Base-by-base conservation (phyloP, 2,329 filamentous ascomycete genomes). In the Alternaria brassicicola region DNA sequence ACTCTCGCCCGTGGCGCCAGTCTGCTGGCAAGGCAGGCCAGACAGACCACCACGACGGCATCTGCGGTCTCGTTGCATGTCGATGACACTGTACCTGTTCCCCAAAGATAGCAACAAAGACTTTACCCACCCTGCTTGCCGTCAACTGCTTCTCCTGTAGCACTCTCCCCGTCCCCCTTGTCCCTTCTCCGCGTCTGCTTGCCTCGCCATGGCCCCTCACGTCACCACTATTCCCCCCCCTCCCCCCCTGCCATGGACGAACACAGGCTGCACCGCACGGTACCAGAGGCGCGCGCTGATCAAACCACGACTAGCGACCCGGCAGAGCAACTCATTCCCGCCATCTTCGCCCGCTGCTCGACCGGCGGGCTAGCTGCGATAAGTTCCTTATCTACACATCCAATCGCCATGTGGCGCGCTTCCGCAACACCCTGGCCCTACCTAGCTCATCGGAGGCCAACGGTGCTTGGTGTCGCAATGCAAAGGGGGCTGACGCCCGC, bases 281-380 rank as follows among this genome's bases (percentile, higher is more conserved):
- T 52, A 12, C 36, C 33, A 47, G 56, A 52, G 59, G 55, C 60
- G 65, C 62, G 63, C 58, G 70, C 52, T 70, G 70, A 72, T 75
- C 71, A 73, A 71, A 67, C 67, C 61, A 61, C 67, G 61, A 59
- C 63, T 60, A 64, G 60, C 55, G 59, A 62, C 59, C 64, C 60
- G 53, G 59, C 57, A 57, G 60, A 54, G 57, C 64, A 58, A 67
- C 63, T 60, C 64, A 62, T 48, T 45, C 50, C 23, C 63, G 62
- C 61, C 63, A 62, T 52, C 63, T 62, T 55, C 47, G 53, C 59
- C 55, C 55, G 59, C 56, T 55, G 35, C 45, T 58, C 59, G 62
- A 59, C 65, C 56, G 62, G 58, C 60, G 58, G 62, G 64, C 71
- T 69, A 63, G 61, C 67, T 64, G 70, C 71, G 68, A 64, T 55